phyloP scores from a whole-genome alignment of 2,329 filamentous ascomycete genomes.

The Aspergillus spinulosporus region DNA sequence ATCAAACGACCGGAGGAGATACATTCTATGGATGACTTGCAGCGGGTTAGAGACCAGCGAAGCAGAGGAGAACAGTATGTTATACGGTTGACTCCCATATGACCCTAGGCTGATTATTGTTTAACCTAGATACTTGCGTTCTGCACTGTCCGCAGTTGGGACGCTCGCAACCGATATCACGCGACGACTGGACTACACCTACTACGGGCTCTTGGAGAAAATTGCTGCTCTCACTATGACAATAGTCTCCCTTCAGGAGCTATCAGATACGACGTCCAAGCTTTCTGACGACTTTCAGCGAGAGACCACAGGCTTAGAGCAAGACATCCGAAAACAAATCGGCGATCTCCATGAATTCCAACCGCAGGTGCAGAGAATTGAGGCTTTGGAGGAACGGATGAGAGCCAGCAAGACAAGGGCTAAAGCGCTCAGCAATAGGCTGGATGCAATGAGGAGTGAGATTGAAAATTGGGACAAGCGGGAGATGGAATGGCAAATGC shows the following conservation, averaged over 20 bases:
- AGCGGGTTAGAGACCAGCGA: constrained; percentile 60
- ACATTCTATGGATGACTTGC: constrained; percentile 38
- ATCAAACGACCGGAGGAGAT: constrained; percentile 31
- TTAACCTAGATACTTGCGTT: constrained; percentile 31
- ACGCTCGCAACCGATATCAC: constrained; percentile 46
- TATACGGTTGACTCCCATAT: background rate
- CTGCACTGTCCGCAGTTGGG: constrained; percentile 38
- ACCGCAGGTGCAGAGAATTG: constrained; percentile 39
- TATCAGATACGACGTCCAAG: constrained; percentile 38
- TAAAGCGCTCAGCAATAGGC: constrained; percentile 37
- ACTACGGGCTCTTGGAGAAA: constrained; percentile 50
- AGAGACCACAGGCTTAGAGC: constrained; percentile 37
- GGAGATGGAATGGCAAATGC: constrained; percentile 45
- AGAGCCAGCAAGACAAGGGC: constrained; percentile 36
- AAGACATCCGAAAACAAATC: constrained; percentile 41
- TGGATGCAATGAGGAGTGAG: constrained; percentile 40
- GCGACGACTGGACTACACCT: constrained; percentile 49
- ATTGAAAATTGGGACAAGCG: constrained; percentile 46
- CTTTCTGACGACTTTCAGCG: constrained; percentile 42
- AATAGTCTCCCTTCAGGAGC: constrained; percentile 44
- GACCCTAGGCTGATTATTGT: constrained; percentile 5
- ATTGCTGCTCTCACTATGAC: constrained; percentile 42
- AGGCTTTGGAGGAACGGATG: constrained; percentile 43
- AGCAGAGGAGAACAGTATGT: constrained; percentile 74
- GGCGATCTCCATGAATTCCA: constrained; percentile 41